A percentile compares a stretch with the other conserved stretches of the same genome.
phyloP scores from a whole-genome alignment of 257 asterid species.

The Solanum tarijense region DNA sequence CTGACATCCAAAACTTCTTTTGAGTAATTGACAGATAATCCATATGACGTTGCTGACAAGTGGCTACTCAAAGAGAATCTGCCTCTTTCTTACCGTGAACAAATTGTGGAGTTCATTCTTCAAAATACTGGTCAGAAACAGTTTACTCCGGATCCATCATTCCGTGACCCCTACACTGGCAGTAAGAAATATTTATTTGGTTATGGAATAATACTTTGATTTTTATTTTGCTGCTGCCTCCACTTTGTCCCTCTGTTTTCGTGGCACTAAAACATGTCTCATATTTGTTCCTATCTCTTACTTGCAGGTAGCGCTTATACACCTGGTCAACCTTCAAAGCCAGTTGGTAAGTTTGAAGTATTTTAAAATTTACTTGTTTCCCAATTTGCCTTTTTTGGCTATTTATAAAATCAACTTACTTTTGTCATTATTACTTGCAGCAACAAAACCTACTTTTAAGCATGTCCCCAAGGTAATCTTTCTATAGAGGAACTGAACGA shows the following conservation, averaged over 20 bases:
- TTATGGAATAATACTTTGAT: background rate
- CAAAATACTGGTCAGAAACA: slow-evolving; percentile 76
- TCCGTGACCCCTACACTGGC: slow-evolving; percentile 91
- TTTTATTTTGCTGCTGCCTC: background rate
- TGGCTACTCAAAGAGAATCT: slow-evolving; percentile 90
- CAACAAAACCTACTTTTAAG: slow-evolving; percentile 63
- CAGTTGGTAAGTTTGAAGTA: slow-evolving; percentile 20
- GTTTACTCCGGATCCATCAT: slow-evolving; percentile 68
- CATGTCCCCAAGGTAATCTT: slow-evolving; percentile 81
- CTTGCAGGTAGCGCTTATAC: slow-evolving; percentile 79
- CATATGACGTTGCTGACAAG: slow-evolving; percentile 84
- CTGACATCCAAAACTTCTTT: background rate
- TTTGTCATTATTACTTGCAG: slow-evolving; percentile 16
- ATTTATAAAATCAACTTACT: slow-evolving; percentile 1
- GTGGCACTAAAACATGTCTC: background rate
- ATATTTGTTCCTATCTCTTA: background rate
- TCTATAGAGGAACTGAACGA: background rate
- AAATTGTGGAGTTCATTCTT: slow-evolving; percentile 83
- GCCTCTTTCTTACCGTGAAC: slow-evolving; percentile 85
- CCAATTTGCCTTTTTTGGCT: background rate
- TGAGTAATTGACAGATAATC: slow-evolving; percentile 59
- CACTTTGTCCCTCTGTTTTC: background rate
- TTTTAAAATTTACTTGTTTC: background rate
- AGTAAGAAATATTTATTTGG: slow-evolving; percentile 36
- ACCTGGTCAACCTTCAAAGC: slow-evolving; percentile 77